Conservation (phyloP, 331 rosid species). For the Cydonia oblonga region DNA sequence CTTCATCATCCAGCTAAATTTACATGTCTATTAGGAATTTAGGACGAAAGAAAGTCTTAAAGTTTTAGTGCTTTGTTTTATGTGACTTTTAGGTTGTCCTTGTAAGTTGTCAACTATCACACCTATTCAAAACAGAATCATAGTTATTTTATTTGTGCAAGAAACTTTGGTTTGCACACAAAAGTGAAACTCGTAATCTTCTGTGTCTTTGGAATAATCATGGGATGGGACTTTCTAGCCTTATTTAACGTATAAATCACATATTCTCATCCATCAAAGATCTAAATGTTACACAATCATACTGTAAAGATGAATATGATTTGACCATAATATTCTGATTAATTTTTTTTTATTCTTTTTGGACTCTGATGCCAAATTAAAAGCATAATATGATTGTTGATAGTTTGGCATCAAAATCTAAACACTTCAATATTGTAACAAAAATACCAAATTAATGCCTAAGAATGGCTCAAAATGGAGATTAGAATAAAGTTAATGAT, state of each 20-base stretch:
- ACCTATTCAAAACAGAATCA: constrained; percentile 4
- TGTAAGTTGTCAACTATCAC: constrained; percentile 23
- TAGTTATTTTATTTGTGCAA: background rate
- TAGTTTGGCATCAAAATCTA: background rate
- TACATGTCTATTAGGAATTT: background rate
- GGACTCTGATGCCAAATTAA: background rate
- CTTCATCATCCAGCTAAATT: background rate
- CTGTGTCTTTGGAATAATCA: constrained; percentile 7
- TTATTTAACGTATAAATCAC: background rate
- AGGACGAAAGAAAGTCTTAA: background rate
- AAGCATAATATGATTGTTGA: background rate
- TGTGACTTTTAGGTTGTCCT: background rate
- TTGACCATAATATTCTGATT: too few relatives aligned
- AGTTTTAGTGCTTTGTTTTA: background rate
- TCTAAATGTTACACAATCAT: too few relatives aligned
- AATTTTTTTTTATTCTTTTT: background rate
- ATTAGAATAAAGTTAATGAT: constrained; percentile 3
- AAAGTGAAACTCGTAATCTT: background rate
- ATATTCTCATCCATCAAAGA: background rate
- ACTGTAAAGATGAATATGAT: too few relatives aligned
- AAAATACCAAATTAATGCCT: background rate
- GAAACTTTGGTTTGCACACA: background rate
- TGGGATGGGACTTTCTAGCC: constrained; percentile 2
- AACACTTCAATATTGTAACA: background rate
- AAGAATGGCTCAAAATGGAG: background rate